These are phyloP conservation scores for Fusarium austroafricanum DNA, from an alignment of 2,329 filamentous ascomycete species.

Conservation along the genomic window DNA sequence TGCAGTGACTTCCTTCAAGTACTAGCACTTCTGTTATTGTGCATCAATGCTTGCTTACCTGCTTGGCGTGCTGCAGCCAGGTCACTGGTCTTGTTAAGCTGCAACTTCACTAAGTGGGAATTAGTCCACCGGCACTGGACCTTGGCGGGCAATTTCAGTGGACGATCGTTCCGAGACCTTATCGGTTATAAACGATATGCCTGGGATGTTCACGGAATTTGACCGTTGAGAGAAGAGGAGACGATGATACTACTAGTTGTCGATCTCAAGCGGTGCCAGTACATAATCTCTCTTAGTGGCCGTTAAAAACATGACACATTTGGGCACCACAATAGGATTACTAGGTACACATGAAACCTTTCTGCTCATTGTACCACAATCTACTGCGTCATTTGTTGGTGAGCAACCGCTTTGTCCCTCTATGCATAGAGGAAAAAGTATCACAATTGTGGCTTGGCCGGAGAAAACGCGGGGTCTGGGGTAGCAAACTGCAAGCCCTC, in stretches of 20 bases:
- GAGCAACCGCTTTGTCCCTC: background rate
- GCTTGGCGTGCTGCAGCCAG: slow-evolving; percentile 13
- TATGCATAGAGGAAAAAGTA: background rate
- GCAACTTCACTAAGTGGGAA: background rate
- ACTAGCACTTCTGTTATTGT: background rate
- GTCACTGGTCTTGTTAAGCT: background rate
- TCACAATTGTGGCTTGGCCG: background rate
- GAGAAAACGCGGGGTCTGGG: slow-evolving; percentile 34
- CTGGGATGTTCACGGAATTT: background rate
- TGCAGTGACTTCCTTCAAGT: background rate
- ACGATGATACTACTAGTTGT: background rate
- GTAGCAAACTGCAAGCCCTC: slow-evolving; percentile 12
- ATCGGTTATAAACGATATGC: background rate
- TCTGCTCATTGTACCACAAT: background rate
- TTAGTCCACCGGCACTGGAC: background rate
- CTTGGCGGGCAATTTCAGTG: slow-evolving; percentile 11
- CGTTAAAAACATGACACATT: background rate
- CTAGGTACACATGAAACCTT: background rate
- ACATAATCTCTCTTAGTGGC: slow-evolving; percentile 1
- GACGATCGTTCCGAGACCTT: slow-evolving; percentile 1
- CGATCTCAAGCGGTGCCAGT: slow-evolving; percentile 3
- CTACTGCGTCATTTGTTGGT: background rate
- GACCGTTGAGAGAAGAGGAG: background rate
- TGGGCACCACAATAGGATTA: background rate
- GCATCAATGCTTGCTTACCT: slow-evolving; percentile 1